Evolutionary conservation across 352 stramenopile genomes (phyloP).

Genomic region (Hyaloperonospora brassicae): DNA sequence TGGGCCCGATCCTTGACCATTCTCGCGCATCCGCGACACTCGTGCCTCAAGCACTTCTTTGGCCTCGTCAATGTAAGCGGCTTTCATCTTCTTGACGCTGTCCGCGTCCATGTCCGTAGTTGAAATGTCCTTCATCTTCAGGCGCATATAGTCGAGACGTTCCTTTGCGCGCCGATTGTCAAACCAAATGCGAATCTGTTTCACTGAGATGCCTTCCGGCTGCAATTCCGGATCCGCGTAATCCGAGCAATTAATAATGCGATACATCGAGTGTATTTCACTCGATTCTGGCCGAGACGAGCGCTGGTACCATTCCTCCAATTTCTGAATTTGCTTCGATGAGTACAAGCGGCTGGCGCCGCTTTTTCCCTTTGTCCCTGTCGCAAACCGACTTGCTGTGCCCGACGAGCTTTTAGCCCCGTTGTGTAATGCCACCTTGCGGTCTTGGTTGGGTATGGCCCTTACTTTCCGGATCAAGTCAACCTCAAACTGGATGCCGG

Average conservation of each 20-base stretch:
- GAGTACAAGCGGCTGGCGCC: slow-evolving; percentile 79
- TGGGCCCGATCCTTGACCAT: slow-evolving; percentile 49
- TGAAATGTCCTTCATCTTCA: slow-evolving; percentile 87
- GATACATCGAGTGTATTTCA: slow-evolving; percentile 87
- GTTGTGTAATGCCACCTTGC: slow-evolving; percentile 23
- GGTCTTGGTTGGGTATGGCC: slow-evolving; percentile 45
- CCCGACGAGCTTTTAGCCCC: slow-evolving; percentile 26
- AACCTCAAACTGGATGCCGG: slow-evolving; percentile 75
- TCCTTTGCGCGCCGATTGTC: slow-evolving; percentile 82
- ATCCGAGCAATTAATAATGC: slow-evolving; percentile 79
- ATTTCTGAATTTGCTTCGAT: slow-evolving; percentile 80
- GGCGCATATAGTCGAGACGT: slow-evolving; percentile 79
- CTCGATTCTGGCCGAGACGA: slow-evolving; percentile 70
- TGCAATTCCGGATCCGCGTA: slow-evolving; percentile 80
- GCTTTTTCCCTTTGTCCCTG: slow-evolving; percentile 57
- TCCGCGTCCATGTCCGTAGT: slow-evolving; percentile 78
- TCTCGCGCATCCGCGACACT: slow-evolving; percentile 74
- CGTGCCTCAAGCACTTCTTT: slow-evolving; percentile 82
- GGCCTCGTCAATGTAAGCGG: slow-evolving; percentile 81
- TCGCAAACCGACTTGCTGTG: slow-evolving; percentile 29
- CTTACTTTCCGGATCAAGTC: slow-evolving; percentile 78
- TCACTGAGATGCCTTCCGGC: slow-evolving; percentile 78
- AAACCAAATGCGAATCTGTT: slow-evolving; percentile 86
- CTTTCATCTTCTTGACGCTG: slow-evolving; percentile 83
- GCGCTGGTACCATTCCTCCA: slow-evolving; percentile 86